phyloP scores from a whole-genome alignment of 345 rosid genomes.

The Rhodomyrtus tomentosa region DNA sequence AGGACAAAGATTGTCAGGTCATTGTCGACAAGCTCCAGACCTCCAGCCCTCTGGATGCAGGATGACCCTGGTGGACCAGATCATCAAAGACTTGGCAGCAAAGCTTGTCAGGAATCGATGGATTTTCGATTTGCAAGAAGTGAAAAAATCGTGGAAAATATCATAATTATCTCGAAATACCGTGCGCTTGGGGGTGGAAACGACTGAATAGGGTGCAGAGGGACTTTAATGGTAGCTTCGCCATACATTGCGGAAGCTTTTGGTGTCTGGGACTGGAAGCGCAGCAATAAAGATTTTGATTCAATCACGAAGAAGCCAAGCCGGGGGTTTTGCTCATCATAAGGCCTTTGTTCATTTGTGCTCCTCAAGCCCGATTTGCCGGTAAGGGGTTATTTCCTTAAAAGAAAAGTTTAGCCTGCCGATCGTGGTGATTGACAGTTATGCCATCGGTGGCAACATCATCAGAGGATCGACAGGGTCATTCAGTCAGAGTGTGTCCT shows the following conservation, averaged over 20 bases:
- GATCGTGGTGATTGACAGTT: background rate
- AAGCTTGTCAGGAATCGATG: background rate
- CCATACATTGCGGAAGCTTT: background rate
- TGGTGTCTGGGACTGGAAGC: background rate
- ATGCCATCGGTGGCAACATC: background rate
- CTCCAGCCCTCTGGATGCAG: background rate
- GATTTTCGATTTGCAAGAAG: background rate
- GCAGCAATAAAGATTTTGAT: background rate
- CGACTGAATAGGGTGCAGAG: background rate
- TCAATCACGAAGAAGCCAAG: background rate
- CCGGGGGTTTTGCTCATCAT: background rate
- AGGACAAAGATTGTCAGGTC: background rate
- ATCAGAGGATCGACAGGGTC: background rate
- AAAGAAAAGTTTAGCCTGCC: background rate
- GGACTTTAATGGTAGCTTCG: background rate
- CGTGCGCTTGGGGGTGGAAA: background rate
- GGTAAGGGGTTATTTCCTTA: background rate
- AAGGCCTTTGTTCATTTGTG: background rate
- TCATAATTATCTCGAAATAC: background rate
- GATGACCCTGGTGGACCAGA: background rate
- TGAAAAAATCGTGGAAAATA: background rate
- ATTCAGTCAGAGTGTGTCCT: background rate
- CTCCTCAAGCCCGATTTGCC: background rate
- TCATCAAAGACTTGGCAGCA: background rate
- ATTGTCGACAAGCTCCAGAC: background rate